Evolutionary conservation across 345 rosid genomes (phyloP).

Genomic region (Heritiera fomes): DNA sequence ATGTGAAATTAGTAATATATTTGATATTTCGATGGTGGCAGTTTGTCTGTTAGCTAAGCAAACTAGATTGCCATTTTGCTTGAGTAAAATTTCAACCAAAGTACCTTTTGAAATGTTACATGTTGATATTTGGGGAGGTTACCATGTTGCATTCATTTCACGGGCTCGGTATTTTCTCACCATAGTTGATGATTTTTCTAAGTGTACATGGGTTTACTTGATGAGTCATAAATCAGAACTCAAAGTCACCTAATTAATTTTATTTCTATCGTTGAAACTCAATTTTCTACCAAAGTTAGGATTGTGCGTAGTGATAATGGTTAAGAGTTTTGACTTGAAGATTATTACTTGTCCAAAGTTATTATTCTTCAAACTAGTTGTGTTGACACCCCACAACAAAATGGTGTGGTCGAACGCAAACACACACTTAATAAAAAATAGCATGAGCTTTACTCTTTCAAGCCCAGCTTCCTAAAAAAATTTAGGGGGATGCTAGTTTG

Average conservation of each 20-base stretch:
- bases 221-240: neutral
- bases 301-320: too few species aligned
- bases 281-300: neutral
- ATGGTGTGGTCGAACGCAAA: neutral
- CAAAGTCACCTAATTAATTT: neutral
- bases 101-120: conserved; percentile 1
- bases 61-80: too few species aligned
- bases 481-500: too few species aligned
- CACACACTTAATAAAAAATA: conserved; percentile 12
- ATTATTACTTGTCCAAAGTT: too few species aligned
- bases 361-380: too few species aligned
- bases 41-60: too few species aligned
- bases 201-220: neutral
- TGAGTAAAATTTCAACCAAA: too few species aligned
- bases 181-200: conserved; percentile 14
- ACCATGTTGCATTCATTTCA: neutral
- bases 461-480: neutral
- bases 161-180: neutral
- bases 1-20: too few species aligned
- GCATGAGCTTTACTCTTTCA: neutral
- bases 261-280: neutral
- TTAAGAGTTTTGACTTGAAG: too few species aligned
- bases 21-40: too few species aligned
- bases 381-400: too few species aligned
- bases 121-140: conserved; percentile 8